A percentile compares a stretch with the other conserved stretches of the same genome.
These are phyloP conservation scores for Aspergillus sparsus DNA, from an alignment of 495 filamentous ascomycete genomes.

Conservation along the genomic window DNA sequence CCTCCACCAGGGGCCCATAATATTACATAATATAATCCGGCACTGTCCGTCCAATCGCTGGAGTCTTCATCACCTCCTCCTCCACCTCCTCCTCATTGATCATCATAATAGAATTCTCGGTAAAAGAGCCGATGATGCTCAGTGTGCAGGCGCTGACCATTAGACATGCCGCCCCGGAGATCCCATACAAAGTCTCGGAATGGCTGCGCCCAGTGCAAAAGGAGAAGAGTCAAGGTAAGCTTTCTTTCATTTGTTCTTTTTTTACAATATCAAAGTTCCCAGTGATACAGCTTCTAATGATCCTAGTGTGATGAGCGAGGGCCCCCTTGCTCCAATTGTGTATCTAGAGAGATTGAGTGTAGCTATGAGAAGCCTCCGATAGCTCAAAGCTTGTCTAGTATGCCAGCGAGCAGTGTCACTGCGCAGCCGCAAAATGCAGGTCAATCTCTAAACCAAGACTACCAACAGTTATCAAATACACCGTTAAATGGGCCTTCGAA, in stretches of 20 bases:
- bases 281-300: slow-evolving; percentile 12
- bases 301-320: slow-evolving; percentile 48
- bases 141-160: background rate
- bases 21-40: no score
- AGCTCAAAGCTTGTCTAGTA: slow-evolving; percentile 19
- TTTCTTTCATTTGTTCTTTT: background rate
- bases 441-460: background rate
- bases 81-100: no score
- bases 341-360: slow-evolving; percentile 41
- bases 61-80: no score
- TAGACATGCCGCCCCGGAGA: slow-evolving; percentile 38
- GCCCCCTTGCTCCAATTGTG: slow-evolving; percentile 48
- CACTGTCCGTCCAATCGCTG: no score
- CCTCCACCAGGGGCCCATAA: no score
- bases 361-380: slow-evolving; percentile 37
- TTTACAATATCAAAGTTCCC: background rate
- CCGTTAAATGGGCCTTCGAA: slow-evolving; percentile 14
- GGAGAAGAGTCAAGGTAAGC: slow-evolving; percentile 56
- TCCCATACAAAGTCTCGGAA: slow-evolving; percentile 59
- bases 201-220: slow-evolving; percentile 61
- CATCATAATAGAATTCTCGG: no score
- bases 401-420: slow-evolving; percentile 9
- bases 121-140: no score
- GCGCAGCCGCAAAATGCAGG: background rate
- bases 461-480: slow-evolving; percentile 4